These are phyloP conservation scores for Penicillium sp. DNA, from an alignment of 2,329 filamentous ascomycete species.

Conservation along the genomic window DNA sequence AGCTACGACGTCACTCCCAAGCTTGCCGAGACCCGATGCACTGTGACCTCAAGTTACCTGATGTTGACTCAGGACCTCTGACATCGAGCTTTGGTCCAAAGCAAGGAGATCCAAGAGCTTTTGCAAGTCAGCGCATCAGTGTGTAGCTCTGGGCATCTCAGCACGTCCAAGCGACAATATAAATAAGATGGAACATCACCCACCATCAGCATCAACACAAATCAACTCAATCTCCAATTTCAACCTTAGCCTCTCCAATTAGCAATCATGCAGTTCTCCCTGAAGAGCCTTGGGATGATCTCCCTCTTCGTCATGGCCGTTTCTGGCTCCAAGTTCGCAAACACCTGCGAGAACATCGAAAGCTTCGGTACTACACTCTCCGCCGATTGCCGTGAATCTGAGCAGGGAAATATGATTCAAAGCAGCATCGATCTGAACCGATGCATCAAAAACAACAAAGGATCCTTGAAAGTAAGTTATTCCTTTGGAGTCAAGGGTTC, in stretches of 20 bases:
- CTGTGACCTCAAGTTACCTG: constrained; percentile 7
- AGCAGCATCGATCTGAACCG: constrained; percentile 18
- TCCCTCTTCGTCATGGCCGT: constrained; percentile 14
- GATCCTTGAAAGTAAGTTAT: constrained; percentile 9
- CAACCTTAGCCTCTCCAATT: background rate
- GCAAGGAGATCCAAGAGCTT: background rate
- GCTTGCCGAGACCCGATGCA: background rate
- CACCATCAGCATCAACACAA: background rate
- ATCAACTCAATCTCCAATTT: background rate
- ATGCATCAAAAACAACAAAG: constrained; percentile 20
- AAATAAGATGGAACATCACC: background rate
- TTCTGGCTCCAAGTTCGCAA: constrained; percentile 19
- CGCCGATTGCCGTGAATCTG: constrained; percentile 12
- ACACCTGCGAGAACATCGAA: constrained; percentile 17
- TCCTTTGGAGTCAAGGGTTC: background rate
- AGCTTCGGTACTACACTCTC: constrained; percentile 9
- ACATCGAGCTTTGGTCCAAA: background rate
- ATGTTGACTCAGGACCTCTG: background rate
- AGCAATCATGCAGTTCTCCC: constrained; percentile 13
- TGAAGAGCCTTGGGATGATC: constrained; percentile 15
- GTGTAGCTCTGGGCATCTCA: background rate
- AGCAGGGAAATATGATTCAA: constrained; percentile 9
- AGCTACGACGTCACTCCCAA: background rate
- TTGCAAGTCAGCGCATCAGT: background rate
- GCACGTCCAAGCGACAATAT: background rate